phyloP scores from a whole-genome alignment of 139 green algal genomes.

The Deuterostichococcus epilithicus region DNA sequence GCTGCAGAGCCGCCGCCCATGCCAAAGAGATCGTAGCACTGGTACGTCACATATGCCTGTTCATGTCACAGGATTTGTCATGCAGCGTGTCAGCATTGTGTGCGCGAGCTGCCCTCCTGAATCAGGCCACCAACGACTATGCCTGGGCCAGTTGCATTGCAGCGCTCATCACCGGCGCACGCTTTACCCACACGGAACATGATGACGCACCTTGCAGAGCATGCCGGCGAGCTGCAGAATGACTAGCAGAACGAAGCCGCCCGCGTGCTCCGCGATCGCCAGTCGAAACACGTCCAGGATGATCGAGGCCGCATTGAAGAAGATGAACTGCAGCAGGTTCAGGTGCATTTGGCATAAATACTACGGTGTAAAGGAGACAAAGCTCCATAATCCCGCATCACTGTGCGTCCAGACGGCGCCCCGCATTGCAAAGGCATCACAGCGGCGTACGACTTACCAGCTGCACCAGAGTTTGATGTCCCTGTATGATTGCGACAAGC shows the following conservation, averaged over 20 bases:
- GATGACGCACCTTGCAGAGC: neutral
- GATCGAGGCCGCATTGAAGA: slow-evolving; percentile 11
- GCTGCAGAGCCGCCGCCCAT: neutral
- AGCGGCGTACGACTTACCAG: neutral
- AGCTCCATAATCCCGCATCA: no score
- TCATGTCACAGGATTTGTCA: neutral
- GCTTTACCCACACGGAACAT: neutral
- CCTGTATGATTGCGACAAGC: neutral
- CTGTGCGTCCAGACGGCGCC: no score
- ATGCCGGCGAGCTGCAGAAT: slow-evolving; percentile 8
- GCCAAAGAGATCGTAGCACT: neutral
- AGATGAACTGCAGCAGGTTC: slow-evolving; percentile 9
- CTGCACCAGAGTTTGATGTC: slow-evolving; percentile 5
- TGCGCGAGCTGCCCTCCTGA: no score
- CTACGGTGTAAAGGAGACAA: no score
- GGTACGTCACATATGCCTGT: neutral
- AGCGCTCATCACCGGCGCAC: neutral
- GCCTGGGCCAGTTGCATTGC: neutral
- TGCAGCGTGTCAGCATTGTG: no score
- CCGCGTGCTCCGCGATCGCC: neutral
- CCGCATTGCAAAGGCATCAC: no score
- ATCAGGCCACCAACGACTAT: neutral
- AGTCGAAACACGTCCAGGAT: slow-evolving; percentile 6
- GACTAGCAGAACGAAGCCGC: neutral
- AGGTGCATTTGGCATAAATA: neutral